Evolutionary conservation across 2,329 filamentous ascomycete genomes (phyloP), one percentile per base, ranked within the genome.

Genomic region (Coniochaeta hoffmannii): DNA sequence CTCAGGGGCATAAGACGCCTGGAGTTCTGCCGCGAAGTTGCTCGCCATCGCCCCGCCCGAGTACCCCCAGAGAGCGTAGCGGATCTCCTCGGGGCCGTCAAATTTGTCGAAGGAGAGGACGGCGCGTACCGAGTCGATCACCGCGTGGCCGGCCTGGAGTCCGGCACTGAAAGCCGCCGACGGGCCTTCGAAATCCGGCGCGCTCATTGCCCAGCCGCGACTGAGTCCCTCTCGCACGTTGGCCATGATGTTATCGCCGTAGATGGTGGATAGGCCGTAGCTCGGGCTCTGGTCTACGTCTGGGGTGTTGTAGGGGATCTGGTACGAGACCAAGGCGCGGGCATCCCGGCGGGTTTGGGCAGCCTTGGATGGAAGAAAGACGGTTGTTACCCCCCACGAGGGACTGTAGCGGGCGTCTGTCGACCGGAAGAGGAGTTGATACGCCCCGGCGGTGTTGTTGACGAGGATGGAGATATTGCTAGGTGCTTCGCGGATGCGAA

Each of bases 61-160:
- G 62, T 80, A 81, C 5, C 78, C 78, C 77, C 78, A 82, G 55
- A 81, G 64, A 2, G 73, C 70, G 41, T 74, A 64, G 4, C 59
- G 66, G 0, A 73, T 66, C 14, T 66, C 62, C 6, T 58, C 38
- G 10, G 62, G 59, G 53, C 76, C 61, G 2, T 66, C 64, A 4
- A 72, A 65, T 12, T 38, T 14, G 2, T 56, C 55, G 19, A 53
- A 60, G 26, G 63, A 57, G 12, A 74, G 59, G 1, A 72, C 68
- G 4, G 74, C 74, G 11, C 76, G 71, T 1, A 77, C 62, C 2
- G 66, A 65, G 60, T 79, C 72, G 11, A 77, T 62, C 10, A 71
- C 73, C 0, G 72, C 71, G 50, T 78, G 71, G 1, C 75, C 76
- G 1, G 70, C 68, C 49, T 70, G 64, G 4, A 70, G 65, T 11